Evolutionary conservation across 192 early-diverging fungal genomes (phyloP).

Genomic region (Gryganskiella cystojenkinii): DNA sequence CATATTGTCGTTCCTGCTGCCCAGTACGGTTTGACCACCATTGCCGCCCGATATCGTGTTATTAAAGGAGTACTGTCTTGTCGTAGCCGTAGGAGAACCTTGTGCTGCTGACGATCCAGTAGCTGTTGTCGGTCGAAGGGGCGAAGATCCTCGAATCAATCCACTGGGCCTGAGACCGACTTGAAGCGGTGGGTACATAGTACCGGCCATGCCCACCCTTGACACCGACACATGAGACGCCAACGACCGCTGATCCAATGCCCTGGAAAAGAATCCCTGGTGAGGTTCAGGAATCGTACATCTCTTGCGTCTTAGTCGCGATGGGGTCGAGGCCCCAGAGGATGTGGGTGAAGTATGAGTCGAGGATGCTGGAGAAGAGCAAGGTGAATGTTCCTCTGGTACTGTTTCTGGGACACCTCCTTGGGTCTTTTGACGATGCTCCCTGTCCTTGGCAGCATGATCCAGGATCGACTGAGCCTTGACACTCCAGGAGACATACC

Average conservation of each 20-base stretch:
- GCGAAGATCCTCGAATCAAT: constrained; percentile 47
- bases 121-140: constrained; percentile 17
- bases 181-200: constrained; percentile 32
- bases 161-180: constrained; percentile 31
- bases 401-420: too few relatives aligned
- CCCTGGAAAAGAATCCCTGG: constrained; percentile 50
- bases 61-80: constrained; percentile 28
- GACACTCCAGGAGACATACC: constrained; percentile 49
- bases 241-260: constrained; percentile 41
- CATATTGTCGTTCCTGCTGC: constrained; percentile 8
- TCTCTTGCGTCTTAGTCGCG: constrained; percentile 26
- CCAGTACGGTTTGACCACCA: background rate
- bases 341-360: constrained; percentile 36
- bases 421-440: too few relatives aligned
- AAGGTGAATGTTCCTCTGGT: constrained; percentile 8
- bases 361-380: constrained; percentile 29
- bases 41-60: constrained; percentile 11
- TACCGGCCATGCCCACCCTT: constrained; percentile 42
- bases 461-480: constrained; percentile 51
- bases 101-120: background rate
- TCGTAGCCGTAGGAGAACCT: constrained; percentile 7
- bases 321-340: constrained; percentile 45
- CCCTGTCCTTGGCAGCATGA: constrained; percentile 27
- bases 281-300: constrained; percentile 47
- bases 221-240: constrained; percentile 52